A percentile compares a stretch with the other conserved stretches of the same genome.
phyloP scores from a whole-genome alignment of 768 basidiomycete genomes.

The Phaeotremella skinneri region DNA sequence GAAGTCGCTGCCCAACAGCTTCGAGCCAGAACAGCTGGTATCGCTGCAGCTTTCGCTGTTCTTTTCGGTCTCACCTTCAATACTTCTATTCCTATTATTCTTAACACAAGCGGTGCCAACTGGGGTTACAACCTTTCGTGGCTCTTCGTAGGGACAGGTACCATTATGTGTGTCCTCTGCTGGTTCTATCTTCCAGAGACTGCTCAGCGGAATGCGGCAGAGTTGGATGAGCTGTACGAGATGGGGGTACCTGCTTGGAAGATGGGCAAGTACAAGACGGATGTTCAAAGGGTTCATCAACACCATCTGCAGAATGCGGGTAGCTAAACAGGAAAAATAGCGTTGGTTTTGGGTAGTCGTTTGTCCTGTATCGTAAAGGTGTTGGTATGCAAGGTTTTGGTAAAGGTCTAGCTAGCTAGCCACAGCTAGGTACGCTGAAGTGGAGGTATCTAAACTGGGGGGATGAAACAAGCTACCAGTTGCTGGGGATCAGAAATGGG shows the following conservation, averaged over 20 bases:
- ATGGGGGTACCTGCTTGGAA: constrained; percentile 17
- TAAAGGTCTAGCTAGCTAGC: too few relatives aligned
- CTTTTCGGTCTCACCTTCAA: constrained; percentile 26
- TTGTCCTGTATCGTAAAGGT: too few relatives aligned
- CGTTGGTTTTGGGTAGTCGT: too few relatives aligned
- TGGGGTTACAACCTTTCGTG: background rate
- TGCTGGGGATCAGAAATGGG: background rate
- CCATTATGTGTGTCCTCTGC: constrained; percentile 3
- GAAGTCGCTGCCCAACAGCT: constrained; percentile 20
- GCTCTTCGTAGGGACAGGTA: constrained; percentile 8
- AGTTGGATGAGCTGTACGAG: constrained; percentile 31
- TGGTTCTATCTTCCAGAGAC: constrained; percentile 21
- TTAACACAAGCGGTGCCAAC: constrained; percentile 4
- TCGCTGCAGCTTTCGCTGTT: constrained; percentile 22
- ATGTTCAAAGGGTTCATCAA: constrained; percentile 8
- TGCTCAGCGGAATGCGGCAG: constrained; percentile 21
- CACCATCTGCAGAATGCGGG: too few relatives aligned
- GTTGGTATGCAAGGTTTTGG: too few relatives aligned
- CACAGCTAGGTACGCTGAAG: too few relatives aligned
- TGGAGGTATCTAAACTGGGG: too few relatives aligned
- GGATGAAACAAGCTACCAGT: too few relatives aligned
- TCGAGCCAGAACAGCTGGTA: constrained; percentile 25
- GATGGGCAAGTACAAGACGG: constrained; percentile 3
- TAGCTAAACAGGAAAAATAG: too few relatives aligned
- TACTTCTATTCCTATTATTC: constrained; percentile 22